Evolutionary conservation across 345 rosid genomes (phyloP).

Genomic region (Rhizophora apiculata): DNA sequence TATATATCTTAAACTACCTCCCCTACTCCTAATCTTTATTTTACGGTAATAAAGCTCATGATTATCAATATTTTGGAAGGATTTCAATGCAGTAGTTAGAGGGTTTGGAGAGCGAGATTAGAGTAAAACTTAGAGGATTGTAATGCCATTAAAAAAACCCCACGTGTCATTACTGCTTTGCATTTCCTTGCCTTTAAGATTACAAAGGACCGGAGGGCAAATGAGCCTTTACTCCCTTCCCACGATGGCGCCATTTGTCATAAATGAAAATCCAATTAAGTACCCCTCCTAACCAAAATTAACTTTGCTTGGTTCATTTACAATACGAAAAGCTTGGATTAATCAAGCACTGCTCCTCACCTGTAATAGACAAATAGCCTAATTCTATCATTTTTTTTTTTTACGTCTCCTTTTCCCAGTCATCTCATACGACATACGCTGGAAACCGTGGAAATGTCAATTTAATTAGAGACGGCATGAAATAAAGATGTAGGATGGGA

Average conservation of each 20-base stretch:
- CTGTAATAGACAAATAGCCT: no score
- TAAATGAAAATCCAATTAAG: conserved; percentile 10
- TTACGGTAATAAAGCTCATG: conserved; percentile 9
- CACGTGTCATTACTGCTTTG: conserved; percentile 38
- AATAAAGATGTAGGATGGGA: no score
- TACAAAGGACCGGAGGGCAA: conserved; percentile 23
- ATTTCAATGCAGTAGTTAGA: conserved; percentile 35
- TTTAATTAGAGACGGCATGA: no score
- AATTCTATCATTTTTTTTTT: no score
- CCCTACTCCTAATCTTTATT: not conserved
- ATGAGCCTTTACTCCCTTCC: conserved; percentile 13
- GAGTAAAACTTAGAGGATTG: conserved; percentile 22
- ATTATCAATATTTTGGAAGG: conserved; percentile 10
- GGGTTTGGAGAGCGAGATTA: conserved; percentile 29
- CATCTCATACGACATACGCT: no score
- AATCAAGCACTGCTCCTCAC: no score
- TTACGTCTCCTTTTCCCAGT: no score
- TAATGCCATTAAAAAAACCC: conserved; percentile 35
- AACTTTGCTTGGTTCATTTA: not conserved
- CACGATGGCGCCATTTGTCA: not conserved
- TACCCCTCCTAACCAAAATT: not conserved
- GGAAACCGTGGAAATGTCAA: no score
- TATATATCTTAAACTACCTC: conserved; percentile 12
- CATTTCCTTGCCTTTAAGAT: conserved; percentile 36
- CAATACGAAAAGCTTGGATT: not conserved